A percentile compares a stretch with the other conserved stretches of the same genome.
Evolutionary conservation across 164 flowering plant species (phyloP).

Genomic region (Tetrastigma voinierianum): DNA sequence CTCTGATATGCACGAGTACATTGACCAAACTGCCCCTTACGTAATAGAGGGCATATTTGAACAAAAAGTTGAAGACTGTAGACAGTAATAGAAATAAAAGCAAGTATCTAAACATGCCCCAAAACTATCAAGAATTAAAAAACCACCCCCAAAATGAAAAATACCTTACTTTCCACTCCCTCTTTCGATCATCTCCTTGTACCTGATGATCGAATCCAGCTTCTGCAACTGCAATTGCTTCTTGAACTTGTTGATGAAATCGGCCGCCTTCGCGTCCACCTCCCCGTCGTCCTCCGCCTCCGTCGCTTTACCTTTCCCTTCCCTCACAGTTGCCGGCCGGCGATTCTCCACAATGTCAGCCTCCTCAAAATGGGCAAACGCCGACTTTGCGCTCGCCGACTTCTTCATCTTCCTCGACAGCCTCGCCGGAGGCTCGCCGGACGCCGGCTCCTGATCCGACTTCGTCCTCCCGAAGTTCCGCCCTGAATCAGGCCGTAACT

Average conservation of each 20-base stretch:
- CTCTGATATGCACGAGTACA: too few species aligned
- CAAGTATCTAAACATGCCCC: background rate
- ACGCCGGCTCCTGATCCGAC: slow-evolving; percentile 51
- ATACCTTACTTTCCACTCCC: slow-evolving; percentile 13
- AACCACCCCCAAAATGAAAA: slow-evolving; percentile 3
- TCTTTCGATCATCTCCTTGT: slow-evolving; percentile 30
- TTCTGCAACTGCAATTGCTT: slow-evolving; percentile 47
- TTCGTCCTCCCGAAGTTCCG: slow-evolving; percentile 27
- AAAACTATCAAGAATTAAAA: background rate
- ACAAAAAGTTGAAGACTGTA: background rate
- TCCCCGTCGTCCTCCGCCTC: slow-evolving; percentile 26
- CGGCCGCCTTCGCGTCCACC: slow-evolving; percentile 48
- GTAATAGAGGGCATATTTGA: background rate
- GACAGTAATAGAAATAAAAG: too few species aligned
- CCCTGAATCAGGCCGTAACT: slow-evolving; percentile 27
- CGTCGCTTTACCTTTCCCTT: slow-evolving; percentile 9
- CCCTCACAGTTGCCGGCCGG: slow-evolving; percentile 34
- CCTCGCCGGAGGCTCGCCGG: slow-evolving; percentile 39
- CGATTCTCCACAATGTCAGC: slow-evolving; percentile 26
- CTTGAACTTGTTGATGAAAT: slow-evolving; percentile 50
- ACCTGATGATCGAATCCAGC: slow-evolving; percentile 38
- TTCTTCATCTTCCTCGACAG: slow-evolving; percentile 58
- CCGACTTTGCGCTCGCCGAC: slow-evolving; percentile 60
- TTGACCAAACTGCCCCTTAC: too few species aligned
- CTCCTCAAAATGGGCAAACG: slow-evolving; percentile 41